A percentile compares a stretch with the other conserved stretches of the same genome.
Conservation (phyloP, 2,329 filamentous ascomycete genomes). For the Verticillium nonalfalfae region DNA sequence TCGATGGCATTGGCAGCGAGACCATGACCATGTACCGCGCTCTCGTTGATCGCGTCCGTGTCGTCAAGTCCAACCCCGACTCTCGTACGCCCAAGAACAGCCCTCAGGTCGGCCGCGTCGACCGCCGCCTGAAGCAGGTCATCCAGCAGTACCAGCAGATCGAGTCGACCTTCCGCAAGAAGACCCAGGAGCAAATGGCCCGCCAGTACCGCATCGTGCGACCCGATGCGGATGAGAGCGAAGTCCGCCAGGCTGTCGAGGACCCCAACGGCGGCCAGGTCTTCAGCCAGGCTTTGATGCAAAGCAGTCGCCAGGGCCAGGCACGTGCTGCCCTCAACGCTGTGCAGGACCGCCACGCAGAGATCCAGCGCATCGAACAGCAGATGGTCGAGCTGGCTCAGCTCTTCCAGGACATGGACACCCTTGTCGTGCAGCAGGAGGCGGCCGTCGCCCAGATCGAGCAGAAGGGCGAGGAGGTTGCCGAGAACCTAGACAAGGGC, state of each 20-base stretch:
- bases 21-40: constrained; percentile 79
- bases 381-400: constrained; percentile 84
- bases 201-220: constrained; percentile 87
- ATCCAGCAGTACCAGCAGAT: constrained; percentile 77
- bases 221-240: constrained; percentile 70
- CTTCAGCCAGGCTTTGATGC: constrained; percentile 81
- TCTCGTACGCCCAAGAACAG: constrained; percentile 67
- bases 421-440: constrained; percentile 81
- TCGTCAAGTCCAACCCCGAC: constrained; percentile 76
- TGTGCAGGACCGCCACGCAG: constrained; percentile 76
- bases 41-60: constrained; percentile 72
- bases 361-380: constrained; percentile 85
- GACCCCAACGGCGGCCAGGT: constrained; percentile 60
- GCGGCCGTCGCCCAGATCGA: constrained; percentile 75
- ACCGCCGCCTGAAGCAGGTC: constrained; percentile 71
- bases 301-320: constrained; percentile 74
- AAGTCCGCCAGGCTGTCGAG: constrained; percentile 73
- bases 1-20: constrained; percentile 68
- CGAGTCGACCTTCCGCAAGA: constrained; percentile 74
- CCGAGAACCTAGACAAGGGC: constrained; percentile 76
- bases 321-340: constrained; percentile 73
- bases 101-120: constrained; percentile 74
- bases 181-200: constrained; percentile 75
- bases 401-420: constrained; percentile 85
- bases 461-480: constrained; percentile 78